Base-by-base conservation (phyloP, 345 rosid species). In the Triadica sebifera region DNA sequence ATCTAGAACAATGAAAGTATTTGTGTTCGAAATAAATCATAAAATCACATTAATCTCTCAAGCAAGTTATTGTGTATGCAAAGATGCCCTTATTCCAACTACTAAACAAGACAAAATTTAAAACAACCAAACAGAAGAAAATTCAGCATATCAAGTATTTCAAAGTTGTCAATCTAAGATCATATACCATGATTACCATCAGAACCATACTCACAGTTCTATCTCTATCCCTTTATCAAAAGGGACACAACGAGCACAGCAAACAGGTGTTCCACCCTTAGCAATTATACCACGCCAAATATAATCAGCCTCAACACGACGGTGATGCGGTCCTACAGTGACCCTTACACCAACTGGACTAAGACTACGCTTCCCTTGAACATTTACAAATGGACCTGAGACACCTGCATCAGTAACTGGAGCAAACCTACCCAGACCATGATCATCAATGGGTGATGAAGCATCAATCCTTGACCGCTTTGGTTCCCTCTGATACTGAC, bases 241-340 rank as follows among this genome's bases (percentile, higher is more conserved):
- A 47, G 89, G 91, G 53, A 90, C 85, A 73, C 95, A 90, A 70
- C 95, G 91, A 59, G 92, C 91, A 75, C 78, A 85, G 77, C 95
- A 90, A 70, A 90, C 92, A 60, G 89, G 88, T 7, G 88, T 88
- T 79, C 95, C 95, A 70, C 95, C 95, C 83, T 90, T 90, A 7
- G 92, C 92, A 82, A 90, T 85, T 49, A 85, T 70, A 45, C 95
- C 95, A 43, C 95, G 86, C 95, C 95, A 90, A 55, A 87, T 86
- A 78, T 38, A 85, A 81, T 91, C 96, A 76, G 71, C 53, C 82
- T 83, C 92, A 72, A 80, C 52, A 72, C 58, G 73, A 22, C 73
- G 84, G 38, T 77, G 81, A 57, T 74, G 75, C 9, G 81, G 75
- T 69, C 86, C 86, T 10, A 74, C 38, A 69, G 74, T 7, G 49